These are phyloP conservation scores for Symbiodinium pilosum DNA, from an alignment of 73 alveolate genomes.

Conservation along the genomic window DNA sequence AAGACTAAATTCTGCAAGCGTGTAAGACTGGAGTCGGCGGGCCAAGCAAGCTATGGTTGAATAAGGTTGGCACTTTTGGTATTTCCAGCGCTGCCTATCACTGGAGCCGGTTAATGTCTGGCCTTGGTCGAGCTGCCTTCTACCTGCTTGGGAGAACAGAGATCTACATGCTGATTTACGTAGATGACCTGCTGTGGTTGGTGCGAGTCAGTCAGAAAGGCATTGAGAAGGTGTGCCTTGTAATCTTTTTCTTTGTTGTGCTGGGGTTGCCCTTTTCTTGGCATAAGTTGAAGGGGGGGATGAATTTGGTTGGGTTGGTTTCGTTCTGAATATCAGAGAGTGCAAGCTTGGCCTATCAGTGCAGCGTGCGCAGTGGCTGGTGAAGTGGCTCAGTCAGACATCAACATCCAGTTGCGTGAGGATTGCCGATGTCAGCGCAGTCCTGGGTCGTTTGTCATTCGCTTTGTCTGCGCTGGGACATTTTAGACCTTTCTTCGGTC, in stretches of 20 bases:
- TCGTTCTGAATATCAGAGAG: background rate
- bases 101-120: background rate
- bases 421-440: conserved; percentile 10
- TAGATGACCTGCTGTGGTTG: background rate
- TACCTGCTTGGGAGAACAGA: background rate
- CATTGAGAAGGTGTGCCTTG: background rate
- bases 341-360: background rate
- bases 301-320: conserved; percentile 27
- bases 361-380: conserved; percentile 19
- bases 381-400: background rate
- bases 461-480: conserved; percentile 2
- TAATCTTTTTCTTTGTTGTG: background rate
- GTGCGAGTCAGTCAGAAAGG: background rate
- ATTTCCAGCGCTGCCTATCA: background rate
- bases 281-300: background rate
- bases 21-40: conserved; percentile 11
- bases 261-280: background rate
- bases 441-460: background rate
- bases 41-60: background rate
- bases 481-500: background rate
- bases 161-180: background rate
- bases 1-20: background rate
- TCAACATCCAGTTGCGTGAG: background rate
- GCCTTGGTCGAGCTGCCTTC: background rate
- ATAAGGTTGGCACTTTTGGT: background rate